phyloP scores from a whole-genome alignment of 2,329 filamentous ascomycete genomes.

The Chalara sp. region DNA sequence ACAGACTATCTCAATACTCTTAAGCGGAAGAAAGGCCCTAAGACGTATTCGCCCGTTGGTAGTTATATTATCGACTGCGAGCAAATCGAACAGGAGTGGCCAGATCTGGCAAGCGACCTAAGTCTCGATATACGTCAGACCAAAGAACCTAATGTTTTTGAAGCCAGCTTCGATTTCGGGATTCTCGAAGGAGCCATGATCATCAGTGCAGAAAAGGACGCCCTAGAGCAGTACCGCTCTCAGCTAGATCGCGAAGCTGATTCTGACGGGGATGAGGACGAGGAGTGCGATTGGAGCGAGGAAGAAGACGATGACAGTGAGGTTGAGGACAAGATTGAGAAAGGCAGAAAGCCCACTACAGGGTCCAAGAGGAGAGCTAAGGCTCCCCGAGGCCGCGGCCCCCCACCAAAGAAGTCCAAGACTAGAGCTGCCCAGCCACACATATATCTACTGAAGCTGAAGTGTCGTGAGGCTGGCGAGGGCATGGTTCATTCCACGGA shows the following conservation, averaged over 20 bases:
- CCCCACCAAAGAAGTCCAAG: background rate
- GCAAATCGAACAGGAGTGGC: slow-evolving; percentile 4
- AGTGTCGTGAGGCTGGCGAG: background rate
- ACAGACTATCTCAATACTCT: background rate
- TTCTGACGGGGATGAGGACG: background rate
- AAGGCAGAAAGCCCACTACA: background rate
- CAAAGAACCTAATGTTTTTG: slow-evolving; percentile 20
- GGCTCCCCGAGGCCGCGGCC: background rate
- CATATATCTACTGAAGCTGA: background rate
- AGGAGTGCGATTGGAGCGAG: background rate
- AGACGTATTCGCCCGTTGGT: background rate
- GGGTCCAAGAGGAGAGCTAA: background rate
- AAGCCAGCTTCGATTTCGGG: slow-evolving; percentile 26
- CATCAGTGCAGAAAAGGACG: slow-evolving; percentile 18
- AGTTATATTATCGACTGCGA: background rate
- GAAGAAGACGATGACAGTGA: background rate
- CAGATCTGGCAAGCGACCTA: slow-evolving; percentile 18
- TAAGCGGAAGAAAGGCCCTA: background rate
- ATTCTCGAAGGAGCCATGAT: slow-evolving; percentile 26
- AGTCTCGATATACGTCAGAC: slow-evolving; percentile 21
- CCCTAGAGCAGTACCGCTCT: slow-evolving; percentile 20
- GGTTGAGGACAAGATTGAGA: background rate
- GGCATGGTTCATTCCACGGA: background rate
- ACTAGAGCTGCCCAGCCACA: background rate
- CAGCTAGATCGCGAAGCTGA: slow-evolving; percentile 5